Conservation (phyloP, 257 asterid genomes). For the Forsythia suspensa region DNA sequence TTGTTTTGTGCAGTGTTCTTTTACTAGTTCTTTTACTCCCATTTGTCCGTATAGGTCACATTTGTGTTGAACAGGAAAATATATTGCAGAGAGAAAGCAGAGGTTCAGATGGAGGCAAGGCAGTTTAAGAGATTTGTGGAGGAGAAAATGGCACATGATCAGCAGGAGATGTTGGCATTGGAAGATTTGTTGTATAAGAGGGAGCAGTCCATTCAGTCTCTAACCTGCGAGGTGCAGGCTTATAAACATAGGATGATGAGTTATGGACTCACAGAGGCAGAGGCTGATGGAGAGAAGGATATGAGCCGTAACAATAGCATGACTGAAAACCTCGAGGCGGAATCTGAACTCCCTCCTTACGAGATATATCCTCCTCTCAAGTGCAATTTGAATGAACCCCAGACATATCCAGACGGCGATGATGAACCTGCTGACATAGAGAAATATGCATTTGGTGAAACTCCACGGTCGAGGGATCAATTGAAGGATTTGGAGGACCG, state of each 20-base stretch:
- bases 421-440: conserved; percentile 66
- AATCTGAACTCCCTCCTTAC: conserved; percentile 41
- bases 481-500: conserved; percentile 71
- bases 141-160: conserved; percentile 95
- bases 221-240: conserved; percentile 71
- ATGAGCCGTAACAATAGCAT: conserved; percentile 49
- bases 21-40: too few species aligned
- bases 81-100: conserved; percentile 79
- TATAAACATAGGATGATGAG: conserved; percentile 90
- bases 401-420: conserved; percentile 41
- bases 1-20: conserved; percentile 32
- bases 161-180: conserved; percentile 63
- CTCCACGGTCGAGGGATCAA: conserved; percentile 57
- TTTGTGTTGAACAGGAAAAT: neutral
- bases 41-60: neutral
- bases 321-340: conserved; percentile 46
- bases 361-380: conserved; percentile 80
- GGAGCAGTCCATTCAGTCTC: conserved; percentile 74
- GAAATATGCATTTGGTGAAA: conserved; percentile 73
- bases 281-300: conserved; percentile 52
- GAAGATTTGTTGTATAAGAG: conserved; percentile 91
- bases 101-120: conserved; percentile 86
- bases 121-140: conserved; percentile 87
- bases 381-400: conserved; percentile 62
- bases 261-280: conserved; percentile 72